A percentile compares a stretch with the other conserved stretches of the same genome.
Conservation (phyloP, 192 early-diverging fungal species). For the Coemansia asiatica region DNA sequence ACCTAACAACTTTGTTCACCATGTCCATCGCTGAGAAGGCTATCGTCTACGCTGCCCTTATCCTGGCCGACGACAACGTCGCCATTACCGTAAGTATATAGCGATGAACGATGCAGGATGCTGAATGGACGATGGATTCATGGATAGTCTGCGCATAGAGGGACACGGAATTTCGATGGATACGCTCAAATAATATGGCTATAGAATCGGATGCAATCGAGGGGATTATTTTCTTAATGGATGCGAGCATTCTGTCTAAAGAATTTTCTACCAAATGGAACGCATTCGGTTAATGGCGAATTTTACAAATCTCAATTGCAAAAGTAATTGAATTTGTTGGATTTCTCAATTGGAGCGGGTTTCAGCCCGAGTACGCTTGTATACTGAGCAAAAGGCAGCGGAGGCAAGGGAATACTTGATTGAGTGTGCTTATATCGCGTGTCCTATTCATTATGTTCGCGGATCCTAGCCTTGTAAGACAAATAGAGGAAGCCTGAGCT, state of each 20-base stretch:
- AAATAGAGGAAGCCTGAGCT: too few relatives aligned
- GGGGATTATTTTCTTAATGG: not conserved
- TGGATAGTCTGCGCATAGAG: slow-evolving; percentile 1
- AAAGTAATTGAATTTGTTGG: too few relatives aligned
- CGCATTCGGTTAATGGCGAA: too few relatives aligned
- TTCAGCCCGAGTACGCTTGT: too few relatives aligned
- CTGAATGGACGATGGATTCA: slow-evolving; percentile 24
- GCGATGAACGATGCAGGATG: not conserved
- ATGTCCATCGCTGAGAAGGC: slow-evolving; percentile 40
- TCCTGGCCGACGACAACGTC: slow-evolving; percentile 96
- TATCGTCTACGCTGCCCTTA: slow-evolving; percentile 94
- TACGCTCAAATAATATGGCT: not conserved
- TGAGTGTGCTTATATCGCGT: too few relatives aligned
- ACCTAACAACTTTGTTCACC: slow-evolving; percentile 14
- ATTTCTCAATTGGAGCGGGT: too few relatives aligned
- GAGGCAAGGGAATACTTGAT: too few relatives aligned
- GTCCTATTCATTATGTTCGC: too few relatives aligned
- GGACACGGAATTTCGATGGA: not conserved
- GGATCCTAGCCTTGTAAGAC: too few relatives aligned
- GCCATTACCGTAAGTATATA: slow-evolving; percentile 88
- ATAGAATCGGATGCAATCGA: not conserved
- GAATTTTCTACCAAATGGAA: too few relatives aligned
- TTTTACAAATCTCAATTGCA: too few relatives aligned
- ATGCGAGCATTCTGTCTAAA: not conserved
- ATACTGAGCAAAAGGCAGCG: too few relatives aligned